Evolutionary conservation across 2,329 filamentous ascomycete species (phyloP), one percentile per base, ranked within the genome.

Genomic region (Exophiala bonariae): DNA sequence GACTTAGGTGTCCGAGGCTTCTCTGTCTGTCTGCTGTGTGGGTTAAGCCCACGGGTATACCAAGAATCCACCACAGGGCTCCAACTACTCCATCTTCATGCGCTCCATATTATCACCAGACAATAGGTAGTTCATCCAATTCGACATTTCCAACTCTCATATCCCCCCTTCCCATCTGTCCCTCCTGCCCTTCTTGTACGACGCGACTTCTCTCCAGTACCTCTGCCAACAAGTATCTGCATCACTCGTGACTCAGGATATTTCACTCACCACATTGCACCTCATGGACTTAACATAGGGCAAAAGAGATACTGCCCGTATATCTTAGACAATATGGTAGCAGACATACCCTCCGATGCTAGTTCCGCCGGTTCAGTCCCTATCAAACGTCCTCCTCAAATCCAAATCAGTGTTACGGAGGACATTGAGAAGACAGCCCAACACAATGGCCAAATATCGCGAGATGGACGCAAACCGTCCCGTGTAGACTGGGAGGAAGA

Each of bases 351-450:
- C 5, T 54, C 54, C 37, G 46, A 54, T 34, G 44, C 33, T 14
- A 54, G 51, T 40, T 41, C 52, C 30, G 49, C 51, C 22, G 51
- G 48, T 2, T 56, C 54, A n/a, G 28, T 38, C 36, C 42, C 41
- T 30, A 22, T 8, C 9, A 54, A 54, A 20, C 37, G 10, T 3
- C 37, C 49, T 14, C 34, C 49, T 34, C 49, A 33, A 23, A 18
- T 50, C 9, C 32, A 35, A 4, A 45, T 50, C 31, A 49, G 38
- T n/a, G 41, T 39, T 22, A 38, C 38, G 31, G 34, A 44, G 32
- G 39, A 49, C 18, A 22, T 42, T 13, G 44, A 43, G 42, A 50
- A 44, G 26, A 32, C 50, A 3, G 20, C 22, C 7, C 31, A 45
- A 17, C 47, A 46, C 23, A 42, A 50, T 39, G 48, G 46, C 31